phyloP scores from a whole-genome alignment of 306 rosid genomes.

The Fagus sylvatica region DNA sequence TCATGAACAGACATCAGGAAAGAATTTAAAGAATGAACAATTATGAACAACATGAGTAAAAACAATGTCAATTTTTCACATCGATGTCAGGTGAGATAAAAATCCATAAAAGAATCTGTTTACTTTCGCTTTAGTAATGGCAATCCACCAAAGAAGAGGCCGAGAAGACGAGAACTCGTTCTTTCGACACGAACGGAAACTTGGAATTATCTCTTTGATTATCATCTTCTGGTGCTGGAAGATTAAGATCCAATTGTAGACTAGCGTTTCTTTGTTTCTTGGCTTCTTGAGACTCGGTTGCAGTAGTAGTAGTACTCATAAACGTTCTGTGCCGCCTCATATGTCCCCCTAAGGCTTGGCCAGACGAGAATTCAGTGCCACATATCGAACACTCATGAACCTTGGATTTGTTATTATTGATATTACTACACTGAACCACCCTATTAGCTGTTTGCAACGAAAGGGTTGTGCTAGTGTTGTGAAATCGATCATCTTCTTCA shows the following conservation, averaged over 20 bases:
- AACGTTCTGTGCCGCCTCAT: conserved; percentile 81
- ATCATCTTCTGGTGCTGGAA: conserved; percentile 77
- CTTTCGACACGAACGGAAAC: conserved; percentile 48
- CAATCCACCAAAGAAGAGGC: conserved; percentile 73
- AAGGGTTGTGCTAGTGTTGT: conserved; percentile 47
- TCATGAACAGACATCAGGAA: conserved; percentile 4
- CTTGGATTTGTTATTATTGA: conserved; percentile 33
- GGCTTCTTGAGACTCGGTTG: conserved; percentile 14
- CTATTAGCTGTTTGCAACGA: conserved; percentile 50
- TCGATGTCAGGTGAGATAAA: neutral
- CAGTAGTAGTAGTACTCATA: conserved; percentile 14
- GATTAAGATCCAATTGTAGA: conserved; percentile 75
- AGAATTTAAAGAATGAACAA: conserved; percentile 46
- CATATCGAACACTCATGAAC: conserved; percentile 82
- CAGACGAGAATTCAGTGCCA: conserved; percentile 78
- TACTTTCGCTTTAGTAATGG: conserved; percentile 47
- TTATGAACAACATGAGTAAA: conserved; percentile 21
- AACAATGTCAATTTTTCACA: conserved; percentile 23
- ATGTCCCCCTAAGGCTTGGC: conserved; percentile 96
- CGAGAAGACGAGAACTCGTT: conserved; percentile 65
- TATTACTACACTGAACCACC: conserved; percentile 11
- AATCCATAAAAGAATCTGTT: neutral
- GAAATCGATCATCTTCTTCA: conserved; percentile 12
- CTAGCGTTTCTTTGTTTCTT: conserved; percentile 42
- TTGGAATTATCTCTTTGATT: conserved; percentile 38